These are phyloP conservation scores for Scenedesmus sp. DNA, from an alignment of 163 green algal species.

Conservation along the genomic window DNA sequence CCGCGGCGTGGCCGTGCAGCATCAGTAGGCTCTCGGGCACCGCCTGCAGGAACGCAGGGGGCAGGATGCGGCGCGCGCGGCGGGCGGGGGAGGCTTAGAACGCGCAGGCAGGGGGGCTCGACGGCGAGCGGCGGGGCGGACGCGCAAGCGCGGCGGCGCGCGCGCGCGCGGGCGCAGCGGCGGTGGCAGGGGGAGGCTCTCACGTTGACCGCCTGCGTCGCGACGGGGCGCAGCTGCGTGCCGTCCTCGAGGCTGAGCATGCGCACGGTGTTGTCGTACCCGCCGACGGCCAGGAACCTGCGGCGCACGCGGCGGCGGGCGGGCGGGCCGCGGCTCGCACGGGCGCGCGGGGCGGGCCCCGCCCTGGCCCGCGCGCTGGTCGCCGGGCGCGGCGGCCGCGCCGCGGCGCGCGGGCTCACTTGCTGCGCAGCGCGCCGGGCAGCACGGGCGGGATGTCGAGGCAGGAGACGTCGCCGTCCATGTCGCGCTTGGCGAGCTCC, in stretches of 20 bases:
- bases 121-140: too few relatives aligned
- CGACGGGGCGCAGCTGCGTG: constrained; percentile 38
- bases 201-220: constrained; percentile 41
- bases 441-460: constrained; percentile 91
- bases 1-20: constrained; percentile 62
- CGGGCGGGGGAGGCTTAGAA: too few relatives aligned
- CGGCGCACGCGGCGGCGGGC: neutral
- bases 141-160: too few relatives aligned
- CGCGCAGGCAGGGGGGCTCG: neutral
- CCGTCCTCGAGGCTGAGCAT: constrained; percentile 89
- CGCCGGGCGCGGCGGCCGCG: too few relatives aligned
- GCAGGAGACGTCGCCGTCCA: constrained; percentile 87
- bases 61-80: too few relatives aligned
- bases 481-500: constrained; percentile 93
- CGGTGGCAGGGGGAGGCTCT: too few relatives aligned
- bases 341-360: too few relatives aligned
- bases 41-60: constrained; percentile 30
- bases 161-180: too few relatives aligned
- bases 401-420: too few relatives aligned
- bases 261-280: constrained; percentile 86
- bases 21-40: constrained; percentile 83
- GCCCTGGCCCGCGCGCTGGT: too few relatives aligned
- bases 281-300: constrained; percentile 85
- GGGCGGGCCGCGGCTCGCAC: too few relatives aligned
- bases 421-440: constrained; percentile 79